These are phyloP conservation scores for Castanea crenata DNA, from an alignment of 306 rosid species.

Conservation along the genomic window DNA sequence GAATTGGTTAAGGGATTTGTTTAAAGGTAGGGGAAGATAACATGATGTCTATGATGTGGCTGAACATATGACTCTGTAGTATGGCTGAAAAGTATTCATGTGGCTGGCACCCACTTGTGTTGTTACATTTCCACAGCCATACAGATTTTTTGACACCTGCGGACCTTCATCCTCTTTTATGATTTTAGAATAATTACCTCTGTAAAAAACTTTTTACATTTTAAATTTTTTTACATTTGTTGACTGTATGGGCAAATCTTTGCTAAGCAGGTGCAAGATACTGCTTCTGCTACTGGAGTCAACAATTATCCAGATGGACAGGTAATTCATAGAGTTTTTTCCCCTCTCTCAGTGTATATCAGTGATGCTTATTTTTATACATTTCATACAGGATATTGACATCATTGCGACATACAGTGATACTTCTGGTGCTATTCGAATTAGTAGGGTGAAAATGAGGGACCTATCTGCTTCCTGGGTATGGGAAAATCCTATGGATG, in stretches of 20 bases:
- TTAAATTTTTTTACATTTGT: slow-evolving; percentile 5
- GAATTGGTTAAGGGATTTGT: neutral
- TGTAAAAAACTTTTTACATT: neutral
- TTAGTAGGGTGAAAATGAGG: slow-evolving; percentile 72
- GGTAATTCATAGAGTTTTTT: slow-evolving; percentile 43
- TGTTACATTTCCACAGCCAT: neutral
- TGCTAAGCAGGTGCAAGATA: slow-evolving; percentile 46
- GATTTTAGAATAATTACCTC: neutral
- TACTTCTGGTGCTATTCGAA: slow-evolving; percentile 59
- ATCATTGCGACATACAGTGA: slow-evolving; percentile 78
- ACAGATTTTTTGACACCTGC: neutral
- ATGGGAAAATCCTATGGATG: slow-evolving; percentile 69
- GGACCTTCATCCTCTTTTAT: neutral
- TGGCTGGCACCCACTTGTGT: neutral
- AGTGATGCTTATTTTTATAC: slow-evolving; percentile 26
- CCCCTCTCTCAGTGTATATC: slow-evolving; percentile 13
- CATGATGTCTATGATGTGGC: neutral
- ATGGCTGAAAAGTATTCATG: neutral
- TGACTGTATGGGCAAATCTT: slow-evolving; percentile 28
- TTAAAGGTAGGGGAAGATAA: neutral
- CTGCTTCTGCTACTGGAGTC: slow-evolving; percentile 33
- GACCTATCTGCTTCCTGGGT: slow-evolving; percentile 90
- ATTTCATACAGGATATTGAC: slow-evolving; percentile 68
- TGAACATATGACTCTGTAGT: neutral
- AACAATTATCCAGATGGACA: slow-evolving; percentile 49